Base-by-base conservation (phyloP, 805 yeast species). In the Metschnikowia corniflorae region DNA sequence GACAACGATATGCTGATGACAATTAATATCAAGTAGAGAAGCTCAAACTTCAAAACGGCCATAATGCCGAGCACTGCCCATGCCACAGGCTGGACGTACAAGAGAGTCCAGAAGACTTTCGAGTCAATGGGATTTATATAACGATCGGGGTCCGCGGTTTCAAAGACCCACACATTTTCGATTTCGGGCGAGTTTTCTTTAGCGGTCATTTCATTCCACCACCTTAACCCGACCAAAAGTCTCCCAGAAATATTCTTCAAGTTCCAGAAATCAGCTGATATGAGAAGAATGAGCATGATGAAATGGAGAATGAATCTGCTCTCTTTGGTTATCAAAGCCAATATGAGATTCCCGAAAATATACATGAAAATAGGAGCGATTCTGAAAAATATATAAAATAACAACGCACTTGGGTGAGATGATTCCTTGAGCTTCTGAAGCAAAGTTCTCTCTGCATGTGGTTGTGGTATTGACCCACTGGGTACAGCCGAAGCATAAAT, bases 261-360 rank as follows among this genome's bases (percentile, higher is more conserved):
- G 54, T 86, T 83, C 94, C 97, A 91, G 54, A 91, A 91, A 58
- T 91, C 98, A 1, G 87, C 86, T 0, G 96, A 85, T 15, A 86
- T 70, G 14, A 88, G 63, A 13, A 93, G 64, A 2, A 89, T 77
- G 16, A 87, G 80, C 5, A 79, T 58, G 12, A 91, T 88, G 68
- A 93, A 91, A 51, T 86, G 78, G 26, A 86, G 67, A 10, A 86
- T 82, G 54, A 50, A 51, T 47, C 74, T 73, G 35, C 72, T 72
- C 37, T 59, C 57, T 30, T 47, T 41, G 2, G 65, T 55, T 17
- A 65, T 47, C 18, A 68, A 42, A 9, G 65, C 63, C 5, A 87
- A 77, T 57, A 86, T 73, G 30, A 85, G 58, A 41, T 77, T 64
- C 0, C 95, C 95, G 46, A 86, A 77, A 5, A 86, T 55, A 52